Evolutionary conservation across 2,329 filamentous ascomycete genomes (phyloP).

Genomic region (Lachnellula subtilissima): DNA sequence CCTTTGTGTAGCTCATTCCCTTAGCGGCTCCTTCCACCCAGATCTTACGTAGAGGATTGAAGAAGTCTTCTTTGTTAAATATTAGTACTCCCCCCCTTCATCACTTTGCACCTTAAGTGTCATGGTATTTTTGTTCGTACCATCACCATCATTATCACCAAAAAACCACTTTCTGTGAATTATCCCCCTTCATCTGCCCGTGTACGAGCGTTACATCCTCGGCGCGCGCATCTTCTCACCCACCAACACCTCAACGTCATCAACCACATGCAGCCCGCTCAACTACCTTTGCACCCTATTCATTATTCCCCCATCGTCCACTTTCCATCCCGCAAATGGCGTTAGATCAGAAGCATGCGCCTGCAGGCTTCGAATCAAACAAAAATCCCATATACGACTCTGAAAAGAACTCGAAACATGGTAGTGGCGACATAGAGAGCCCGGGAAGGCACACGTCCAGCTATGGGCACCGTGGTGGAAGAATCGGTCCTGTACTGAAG

Average conservation of each 20-base stretch:
- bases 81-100: not conserved
- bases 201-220: slow-evolving; percentile 10
- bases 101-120: not conserved
- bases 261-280: slow-evolving; percentile 19
- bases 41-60: no score
- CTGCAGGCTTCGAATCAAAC: slow-evolving; percentile 3
- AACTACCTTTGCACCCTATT: slow-evolving; percentile 8
- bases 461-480: slow-evolving; percentile 16
- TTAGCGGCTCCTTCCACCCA: no score
- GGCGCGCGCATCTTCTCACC: slow-evolving; percentile 2
- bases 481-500: slow-evolving; percentile 30
- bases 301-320: slow-evolving; percentile 25
- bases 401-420: slow-evolving; percentile 3
- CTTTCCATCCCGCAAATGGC: slow-evolving; percentile 31
- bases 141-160: not conserved
- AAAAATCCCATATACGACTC: slow-evolving; percentile 1
- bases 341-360: slow-evolving; percentile 17
- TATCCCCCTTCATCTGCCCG: not conserved
- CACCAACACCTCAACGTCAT: not conserved
- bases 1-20: no score
- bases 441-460: not conserved
- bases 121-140: no score
- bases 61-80: no score
- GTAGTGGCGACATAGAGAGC: slow-evolving; percentile 9
- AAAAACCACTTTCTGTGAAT: not conserved